Evolutionary conservation across 2,329 filamentous ascomycete genomes (phyloP).

Genomic region (Helminthosporium solani): DNA sequence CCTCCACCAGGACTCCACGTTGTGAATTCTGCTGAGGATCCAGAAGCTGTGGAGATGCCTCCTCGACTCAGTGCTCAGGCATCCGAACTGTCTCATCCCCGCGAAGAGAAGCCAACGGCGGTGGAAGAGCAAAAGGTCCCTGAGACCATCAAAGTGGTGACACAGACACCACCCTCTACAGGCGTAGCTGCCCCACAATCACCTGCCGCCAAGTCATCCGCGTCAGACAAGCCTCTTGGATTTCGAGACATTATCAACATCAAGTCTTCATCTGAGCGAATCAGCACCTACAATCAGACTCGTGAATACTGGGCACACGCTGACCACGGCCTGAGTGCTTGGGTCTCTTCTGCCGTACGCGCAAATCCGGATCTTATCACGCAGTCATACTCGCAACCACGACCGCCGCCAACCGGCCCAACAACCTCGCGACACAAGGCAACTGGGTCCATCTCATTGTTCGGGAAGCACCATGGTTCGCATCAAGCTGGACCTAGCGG

Average conservation of each 20-base stretch:
- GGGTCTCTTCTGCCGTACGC: conserved; percentile 54
- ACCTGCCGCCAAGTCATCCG: conserved; percentile 21
- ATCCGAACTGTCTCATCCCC: conserved; percentile 10
- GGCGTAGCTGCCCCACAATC: conserved; percentile 19
- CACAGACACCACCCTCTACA: conserved; percentile 6
- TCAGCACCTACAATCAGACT: conserved; percentile 71
- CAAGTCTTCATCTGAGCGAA: conserved; percentile 65
- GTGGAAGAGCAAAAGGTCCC: conserved; percentile 9
- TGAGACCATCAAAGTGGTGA: conserved; percentile 7
- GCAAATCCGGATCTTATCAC: conserved; percentile 55
- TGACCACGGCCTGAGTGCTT: conserved; percentile 71
- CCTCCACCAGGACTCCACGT: conserved; percentile 44
- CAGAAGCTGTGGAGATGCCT: conserved; percentile 42
- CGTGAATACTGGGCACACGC: conserved; percentile 68
- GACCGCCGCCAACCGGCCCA: conserved; percentile 35
- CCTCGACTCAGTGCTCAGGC: conserved; percentile 32
- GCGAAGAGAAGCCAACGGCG: conserved; percentile 11
- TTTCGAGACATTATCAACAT: conserved; percentile 80
- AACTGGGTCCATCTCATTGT: conserved; percentile 38
- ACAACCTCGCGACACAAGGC: conserved; percentile 36
- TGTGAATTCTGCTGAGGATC: conserved; percentile 43
- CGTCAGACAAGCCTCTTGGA: conserved; percentile 45
- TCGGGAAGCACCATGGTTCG: conserved; percentile 37
- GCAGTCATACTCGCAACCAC: conserved; percentile 20
- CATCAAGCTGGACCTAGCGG: conserved; percentile 25